These are phyloP conservation scores for Chrysosporium keratinophilum DNA, from an alignment of 2,329 filamentous ascomycete species.

Conservation along the genomic window DNA sequence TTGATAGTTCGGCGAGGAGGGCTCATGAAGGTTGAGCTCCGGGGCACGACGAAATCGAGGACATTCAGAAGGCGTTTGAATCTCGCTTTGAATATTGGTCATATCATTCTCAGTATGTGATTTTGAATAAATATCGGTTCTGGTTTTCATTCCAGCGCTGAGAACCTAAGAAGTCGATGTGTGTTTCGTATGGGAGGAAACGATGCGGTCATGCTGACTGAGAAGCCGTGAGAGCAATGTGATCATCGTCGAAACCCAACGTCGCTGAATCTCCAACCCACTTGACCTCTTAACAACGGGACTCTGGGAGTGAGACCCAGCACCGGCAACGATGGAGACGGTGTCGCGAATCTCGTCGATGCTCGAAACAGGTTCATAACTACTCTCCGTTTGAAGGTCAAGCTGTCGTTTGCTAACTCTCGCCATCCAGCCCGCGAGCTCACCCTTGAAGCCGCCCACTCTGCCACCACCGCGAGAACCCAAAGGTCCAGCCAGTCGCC, in stretches of 20 bases:
- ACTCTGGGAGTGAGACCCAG: conserved; percentile 1
- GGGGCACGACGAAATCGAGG: neutral
- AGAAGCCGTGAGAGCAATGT: neutral
- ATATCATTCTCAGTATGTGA: neutral
- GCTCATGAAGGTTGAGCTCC: neutral
- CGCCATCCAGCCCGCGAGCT: conserved; percentile 69
- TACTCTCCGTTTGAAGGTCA: neutral
- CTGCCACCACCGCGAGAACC: conserved; percentile 52
- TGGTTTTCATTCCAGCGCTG: no score
- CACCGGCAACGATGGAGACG: conserved; percentile 63
- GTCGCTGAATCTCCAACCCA: neutral
- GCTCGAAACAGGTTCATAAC: conserved; percentile 71
- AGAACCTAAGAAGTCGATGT: neutral
- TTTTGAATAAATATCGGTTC: neutral
- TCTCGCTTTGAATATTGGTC: neutral
- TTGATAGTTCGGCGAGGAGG: conserved; percentile 18
- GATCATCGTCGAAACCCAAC: neutral
- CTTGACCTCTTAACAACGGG: neutral
- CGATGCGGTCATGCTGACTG: conserved; percentile 8
- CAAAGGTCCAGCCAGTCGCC: conserved; percentile 49
- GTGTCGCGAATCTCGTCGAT: conserved; percentile 87
- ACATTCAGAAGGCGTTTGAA: neutral
- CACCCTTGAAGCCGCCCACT: conserved; percentile 91
- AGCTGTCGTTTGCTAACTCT: neutral
- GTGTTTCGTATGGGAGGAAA: neutral